A percentile compares a stretch with the other conserved stretches of the same genome.
Conservation (phyloP, 1,284 basidiomycete genomes). For the Moesziomyces aphidis region DNA sequence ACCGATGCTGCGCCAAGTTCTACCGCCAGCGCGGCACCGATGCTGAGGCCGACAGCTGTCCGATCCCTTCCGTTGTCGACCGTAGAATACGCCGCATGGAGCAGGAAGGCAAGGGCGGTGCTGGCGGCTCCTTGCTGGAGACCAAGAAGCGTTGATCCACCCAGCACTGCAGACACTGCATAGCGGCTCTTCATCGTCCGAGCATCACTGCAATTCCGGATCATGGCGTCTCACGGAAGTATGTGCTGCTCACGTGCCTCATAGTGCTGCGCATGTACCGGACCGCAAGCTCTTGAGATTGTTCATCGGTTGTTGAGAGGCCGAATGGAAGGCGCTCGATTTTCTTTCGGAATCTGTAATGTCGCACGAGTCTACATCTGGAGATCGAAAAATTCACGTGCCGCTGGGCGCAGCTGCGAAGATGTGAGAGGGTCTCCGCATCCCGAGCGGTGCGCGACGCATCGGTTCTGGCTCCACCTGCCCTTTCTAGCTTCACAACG, state of each 20-base stretch:
- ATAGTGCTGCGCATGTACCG: too few relatives aligned
- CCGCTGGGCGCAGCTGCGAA: slow-evolving; percentile 3
- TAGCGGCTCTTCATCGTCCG: background rate
- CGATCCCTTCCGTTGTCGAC: slow-evolving; percentile 52
- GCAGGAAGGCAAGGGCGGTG: slow-evolving; percentile 46
- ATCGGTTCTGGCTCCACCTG: background rate
- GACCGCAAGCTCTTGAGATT: too few relatives aligned
- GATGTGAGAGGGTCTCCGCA: background rate
- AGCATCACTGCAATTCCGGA: too few relatives aligned
- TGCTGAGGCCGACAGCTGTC: slow-evolving; percentile 59
- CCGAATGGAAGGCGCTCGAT: background rate
- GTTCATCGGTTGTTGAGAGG: too few relatives aligned
- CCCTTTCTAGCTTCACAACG: background rate
- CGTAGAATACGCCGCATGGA: slow-evolving; percentile 50
- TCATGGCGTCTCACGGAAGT: too few relatives aligned
- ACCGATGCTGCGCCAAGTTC: slow-evolving; percentile 62
- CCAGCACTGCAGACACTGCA: background rate
- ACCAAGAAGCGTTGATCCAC: slow-evolving; percentile 17
- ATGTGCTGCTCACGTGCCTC: too few relatives aligned
- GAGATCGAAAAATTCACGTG: slow-evolving; percentile 17
- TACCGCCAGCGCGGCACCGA: slow-evolving; percentile 54
- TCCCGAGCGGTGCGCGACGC: slow-evolving; percentile 1
- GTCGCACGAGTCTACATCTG: background rate
- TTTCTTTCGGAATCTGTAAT: slow-evolving; percentile 1
- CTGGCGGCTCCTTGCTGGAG: slow-evolving; percentile 34